Conservation (phyloP, 257 asterid genomes). For the Jasminum sambac region DNA sequence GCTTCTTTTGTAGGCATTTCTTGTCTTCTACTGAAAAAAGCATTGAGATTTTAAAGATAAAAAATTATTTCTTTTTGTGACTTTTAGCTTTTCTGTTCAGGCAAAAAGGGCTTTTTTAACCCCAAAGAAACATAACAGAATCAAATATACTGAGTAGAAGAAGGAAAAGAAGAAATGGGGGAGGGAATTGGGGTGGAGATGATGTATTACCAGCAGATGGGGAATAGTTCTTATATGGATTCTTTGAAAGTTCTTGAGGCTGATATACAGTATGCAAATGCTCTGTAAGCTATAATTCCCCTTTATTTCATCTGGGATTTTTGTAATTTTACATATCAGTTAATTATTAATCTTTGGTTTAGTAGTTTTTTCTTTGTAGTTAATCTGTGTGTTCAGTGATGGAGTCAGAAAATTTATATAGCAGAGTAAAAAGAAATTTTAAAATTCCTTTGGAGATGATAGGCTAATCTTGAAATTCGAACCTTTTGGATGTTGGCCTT, state of each 20-base stretch:
- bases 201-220: slow-evolving; percentile 67
- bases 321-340: not conserved
- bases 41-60: slow-evolving; percentile 29
- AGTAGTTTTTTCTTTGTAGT: no score
- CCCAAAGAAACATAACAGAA: slow-evolving; percentile 20
- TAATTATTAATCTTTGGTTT: not conserved
- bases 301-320: slow-evolving; percentile 17
- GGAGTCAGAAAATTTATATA: no score
- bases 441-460: not conserved
- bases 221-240: slow-evolving; percentile 59
- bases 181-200: slow-evolving; percentile 47
- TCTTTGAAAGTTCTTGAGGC: slow-evolving; percentile 72
- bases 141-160: not conserved
- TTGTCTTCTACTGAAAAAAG: slow-evolving; percentile 29
- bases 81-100: slow-evolving; percentile 25
- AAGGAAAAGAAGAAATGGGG: not conserved
- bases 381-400: no score
- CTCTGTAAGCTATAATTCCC: slow-evolving; percentile 53
- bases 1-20: slow-evolving; percentile 32
- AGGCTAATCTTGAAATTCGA: not conserved
- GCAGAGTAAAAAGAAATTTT: no score
- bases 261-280: slow-evolving; percentile 82
- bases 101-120: slow-evolving; percentile 21
- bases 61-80: slow-evolving; percentile 31
- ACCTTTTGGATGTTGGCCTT: not conserved